A percentile compares a stretch with the other conserved stretches of the same genome.
Conservation (phyloP, 306 rosid species). For the Luffa aegyptiaca region DNA sequence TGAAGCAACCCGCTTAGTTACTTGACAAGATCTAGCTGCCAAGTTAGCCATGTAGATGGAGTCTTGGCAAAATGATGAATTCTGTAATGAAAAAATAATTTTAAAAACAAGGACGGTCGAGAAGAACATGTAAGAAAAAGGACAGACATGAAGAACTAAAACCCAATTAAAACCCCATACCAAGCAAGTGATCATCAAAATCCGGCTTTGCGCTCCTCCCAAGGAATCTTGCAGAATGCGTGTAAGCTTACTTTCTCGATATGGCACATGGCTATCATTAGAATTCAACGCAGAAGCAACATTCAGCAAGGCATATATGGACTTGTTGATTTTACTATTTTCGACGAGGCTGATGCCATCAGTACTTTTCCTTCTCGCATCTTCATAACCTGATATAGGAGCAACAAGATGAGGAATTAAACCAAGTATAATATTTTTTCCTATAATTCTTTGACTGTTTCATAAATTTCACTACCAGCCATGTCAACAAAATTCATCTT, state of each 20-base stretch:
- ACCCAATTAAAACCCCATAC: conserved; percentile 25
- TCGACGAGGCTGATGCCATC: conserved; percentile 36
- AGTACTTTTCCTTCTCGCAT: conserved; percentile 46
- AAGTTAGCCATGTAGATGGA: conserved; percentile 60
- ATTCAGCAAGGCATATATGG: conserved; percentile 60
- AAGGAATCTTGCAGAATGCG: conserved; percentile 77
- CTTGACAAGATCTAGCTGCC: conserved; percentile 61
- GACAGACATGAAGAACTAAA: neutral
- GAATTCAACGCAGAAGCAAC: conserved; percentile 52
- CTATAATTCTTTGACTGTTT: neutral
- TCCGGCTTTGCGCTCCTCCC: conserved; percentile 35
- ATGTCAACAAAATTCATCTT: conserved; percentile 79
- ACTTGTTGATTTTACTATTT: conserved; percentile 50
- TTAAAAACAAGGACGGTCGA: neutral
- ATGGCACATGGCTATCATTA: conserved; percentile 56
- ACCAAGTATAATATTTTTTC: neutral
- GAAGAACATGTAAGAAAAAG: neutral
- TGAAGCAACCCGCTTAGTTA: conserved; percentile 8
- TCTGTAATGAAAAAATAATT: conserved; percentile 24
- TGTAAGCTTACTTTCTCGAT: conserved; percentile 85
- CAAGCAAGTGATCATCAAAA: conserved; percentile 70
- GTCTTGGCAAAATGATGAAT: conserved; percentile 70
- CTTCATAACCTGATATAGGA: conserved; percentile 63
- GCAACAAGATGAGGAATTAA: neutral
- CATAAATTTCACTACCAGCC: conserved; percentile 47